These are phyloP conservation scores for Tillandsia fasciculata DNA, from an alignment of 176 grass and related monocot genomes.

Conservation along the genomic window DNA sequence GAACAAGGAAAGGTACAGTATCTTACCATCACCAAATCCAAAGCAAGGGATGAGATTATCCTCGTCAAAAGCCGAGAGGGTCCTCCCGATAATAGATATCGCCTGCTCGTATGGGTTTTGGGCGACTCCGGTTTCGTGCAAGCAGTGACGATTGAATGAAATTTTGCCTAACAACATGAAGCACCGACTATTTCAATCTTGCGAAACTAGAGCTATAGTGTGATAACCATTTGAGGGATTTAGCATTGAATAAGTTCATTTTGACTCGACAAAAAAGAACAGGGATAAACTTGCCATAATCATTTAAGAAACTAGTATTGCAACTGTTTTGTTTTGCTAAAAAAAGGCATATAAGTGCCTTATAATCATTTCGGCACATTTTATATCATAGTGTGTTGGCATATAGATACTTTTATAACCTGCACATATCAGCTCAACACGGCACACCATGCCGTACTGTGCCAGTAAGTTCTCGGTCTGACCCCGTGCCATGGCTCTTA, in stretches of 20 bases:
- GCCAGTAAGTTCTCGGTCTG: no score
- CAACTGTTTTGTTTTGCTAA: no score
- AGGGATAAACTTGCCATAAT: no score
- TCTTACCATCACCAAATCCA: constrained; percentile 81
- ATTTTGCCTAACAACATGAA: constrained; percentile 49
- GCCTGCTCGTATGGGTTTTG: constrained; percentile 92
- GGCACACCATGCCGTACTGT: no score
- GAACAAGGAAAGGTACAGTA: not conserved
- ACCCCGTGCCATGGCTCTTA: no score
- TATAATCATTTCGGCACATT: no score
- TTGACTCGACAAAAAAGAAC: not conserved
- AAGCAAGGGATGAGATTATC: constrained; percentile 91
- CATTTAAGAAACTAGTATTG: no score
- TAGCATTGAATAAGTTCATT: not conserved
- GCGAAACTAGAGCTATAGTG: constrained; percentile 2
- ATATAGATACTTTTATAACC: no score
- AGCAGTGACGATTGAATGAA: constrained; percentile 61
- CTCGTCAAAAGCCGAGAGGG: constrained; percentile 85
- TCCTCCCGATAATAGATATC: constrained; percentile 88
- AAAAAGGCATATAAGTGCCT: no score
- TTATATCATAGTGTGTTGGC: no score
- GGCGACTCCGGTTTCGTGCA: constrained; percentile 54
- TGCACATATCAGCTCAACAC: no score
- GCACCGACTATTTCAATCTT: not conserved
- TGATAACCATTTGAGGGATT: not conserved